Evolutionary conservation across 495 filamentous ascomycete genomes (phyloP).

Genomic region (Hypoxylon trugodes): DNA sequence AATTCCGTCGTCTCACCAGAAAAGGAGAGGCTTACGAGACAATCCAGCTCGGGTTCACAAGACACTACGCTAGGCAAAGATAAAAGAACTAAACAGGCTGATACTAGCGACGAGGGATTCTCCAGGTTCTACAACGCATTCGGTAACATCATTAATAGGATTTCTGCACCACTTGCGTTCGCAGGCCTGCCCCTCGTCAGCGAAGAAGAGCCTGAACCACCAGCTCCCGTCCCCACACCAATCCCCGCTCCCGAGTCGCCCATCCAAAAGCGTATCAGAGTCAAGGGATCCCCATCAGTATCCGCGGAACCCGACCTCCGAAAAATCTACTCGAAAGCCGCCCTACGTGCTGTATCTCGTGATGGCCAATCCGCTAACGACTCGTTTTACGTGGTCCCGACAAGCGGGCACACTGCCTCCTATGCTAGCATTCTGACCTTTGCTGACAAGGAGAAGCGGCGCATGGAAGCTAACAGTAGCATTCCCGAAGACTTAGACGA

Average conservation of each 20-base stretch:
- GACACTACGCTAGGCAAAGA: slow-evolving; percentile 36
- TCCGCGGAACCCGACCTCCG: slow-evolving; percentile 74
- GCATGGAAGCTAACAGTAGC: slow-evolving; percentile 45
- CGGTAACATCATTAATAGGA: slow-evolving; percentile 78
- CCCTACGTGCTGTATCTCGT: slow-evolving; percentile 69
- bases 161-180: slow-evolving; percentile 91
- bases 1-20: slow-evolving; percentile 48
- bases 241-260: slow-evolving; percentile 44
- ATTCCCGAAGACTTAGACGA: slow-evolving; percentile 64
- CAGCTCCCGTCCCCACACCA: slow-evolving; percentile 15
- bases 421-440: slow-evolving; percentile 87
- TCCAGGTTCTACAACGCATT: slow-evolving; percentile 90
- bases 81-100: slow-evolving; percentile 19
- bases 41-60: slow-evolving; percentile 11
- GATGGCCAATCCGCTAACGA: slow-evolving; percentile 67
- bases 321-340: slow-evolving; percentile 80
- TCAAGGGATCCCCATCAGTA: slow-evolving; percentile 45
- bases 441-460: slow-evolving; percentile 71
- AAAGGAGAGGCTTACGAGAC: slow-evolving; percentile 32
- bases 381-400: slow-evolving; percentile 94
- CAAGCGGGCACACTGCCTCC: slow-evolving; percentile 84
- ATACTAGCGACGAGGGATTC: slow-evolving; percentile 77
- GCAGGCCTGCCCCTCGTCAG: slow-evolving; percentile 81
- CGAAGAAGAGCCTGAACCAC: slow-evolving; percentile 55
- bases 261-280: slow-evolving; percentile 52